Evolutionary conservation across 1,139 yeast genomes (phyloP), one percentile per base, ranked within the genome.

Genomic region (Candida dubliniensis): DNA sequence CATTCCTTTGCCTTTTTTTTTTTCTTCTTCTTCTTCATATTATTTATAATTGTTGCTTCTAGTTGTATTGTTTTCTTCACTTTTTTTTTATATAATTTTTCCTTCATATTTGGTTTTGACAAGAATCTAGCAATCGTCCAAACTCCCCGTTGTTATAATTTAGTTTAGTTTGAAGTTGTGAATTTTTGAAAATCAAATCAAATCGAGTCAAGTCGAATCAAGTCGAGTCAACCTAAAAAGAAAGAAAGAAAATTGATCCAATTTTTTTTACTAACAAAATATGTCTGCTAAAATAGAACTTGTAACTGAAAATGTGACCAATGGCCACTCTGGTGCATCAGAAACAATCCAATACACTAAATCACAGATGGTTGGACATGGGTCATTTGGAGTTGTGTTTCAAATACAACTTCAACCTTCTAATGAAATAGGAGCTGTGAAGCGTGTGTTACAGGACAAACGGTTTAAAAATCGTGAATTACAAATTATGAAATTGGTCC

Each of bases 351-450:
- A 78, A 49, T 87, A 85, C 67, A 80, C 88, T 29, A 88, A 84
- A 59, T 79, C 82, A 46, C 82, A 87, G 58, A 91, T 91, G 76
- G 96, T 91, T 42, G 99, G 99, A 13, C 96, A 89, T 65, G 99
- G 99, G 12, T 90, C 98, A 15, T 93, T 93, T 71, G 99, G 99
- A 4, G 93, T 90, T 30, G 99, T 93, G 26, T 90, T 89, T 62
- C 95, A 89, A 58, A 89, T 96, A 8, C 84, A 81, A 49, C 75
- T 93, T 38, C 65, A 81, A 52, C 93, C 95, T 24, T 75, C 87
- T 31, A 83, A 87, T 49, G 88, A 84, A 58, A 68, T 76, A 31
- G 96, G 95, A 24, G 99, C 99, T 46, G 89, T 95, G 64, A 93
- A 93, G 67, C 78, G 96, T 52, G 99, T 93, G 9, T 74, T 93